Evolutionary conservation across 2,329 filamentous ascomycete genomes (phyloP).

Genomic region (Penicillium sp.): DNA sequence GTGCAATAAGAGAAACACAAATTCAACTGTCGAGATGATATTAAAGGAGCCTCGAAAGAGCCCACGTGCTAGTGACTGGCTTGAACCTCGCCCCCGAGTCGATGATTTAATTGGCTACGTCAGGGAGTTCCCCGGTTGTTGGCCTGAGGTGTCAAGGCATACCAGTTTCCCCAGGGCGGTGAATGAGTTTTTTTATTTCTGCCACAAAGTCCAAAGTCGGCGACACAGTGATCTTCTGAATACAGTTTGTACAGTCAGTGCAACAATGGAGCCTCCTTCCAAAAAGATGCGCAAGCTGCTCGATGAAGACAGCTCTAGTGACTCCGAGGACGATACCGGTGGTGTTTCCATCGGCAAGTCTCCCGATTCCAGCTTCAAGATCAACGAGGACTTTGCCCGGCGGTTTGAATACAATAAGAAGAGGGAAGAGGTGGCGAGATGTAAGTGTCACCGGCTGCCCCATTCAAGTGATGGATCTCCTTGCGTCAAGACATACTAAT

Average conservation of each 20-base stretch:
- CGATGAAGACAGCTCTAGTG: slow-evolving; percentile 39
- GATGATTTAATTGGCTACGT: slow-evolving; percentile 37
- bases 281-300: slow-evolving; percentile 40
- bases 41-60: slow-evolving; percentile 11
- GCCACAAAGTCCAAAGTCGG: slow-evolving; percentile 8
- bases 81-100: slow-evolving; percentile 17
- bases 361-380: slow-evolving; percentile 55
- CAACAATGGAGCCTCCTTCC: slow-evolving; percentile 39
- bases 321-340: slow-evolving; percentile 38
- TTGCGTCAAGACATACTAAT: not conserved
- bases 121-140: slow-evolving; percentile 19
- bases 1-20: not conserved
- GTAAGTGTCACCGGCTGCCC: slow-evolving; percentile 21
- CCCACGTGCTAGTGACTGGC: slow-evolving; percentile 15
- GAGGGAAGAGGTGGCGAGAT: slow-evolving; percentile 70
- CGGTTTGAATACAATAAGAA: slow-evolving; percentile 97
- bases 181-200: slow-evolving; percentile 31
- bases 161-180: slow-evolving; percentile 23
- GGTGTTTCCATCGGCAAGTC: slow-evolving; percentile 36
- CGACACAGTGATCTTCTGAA: not conserved
- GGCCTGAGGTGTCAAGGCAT: slow-evolving; percentile 17
- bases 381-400: slow-evolving; percentile 85
- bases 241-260: slow-evolving; percentile 2
- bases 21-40: slow-evolving; percentile 3
- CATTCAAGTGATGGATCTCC: too few species aligned